These are phyloP conservation scores for Fusarium mangiferae DNA, from an alignment of 2,329 filamentous ascomycete species.

Conservation along the genomic window DNA sequence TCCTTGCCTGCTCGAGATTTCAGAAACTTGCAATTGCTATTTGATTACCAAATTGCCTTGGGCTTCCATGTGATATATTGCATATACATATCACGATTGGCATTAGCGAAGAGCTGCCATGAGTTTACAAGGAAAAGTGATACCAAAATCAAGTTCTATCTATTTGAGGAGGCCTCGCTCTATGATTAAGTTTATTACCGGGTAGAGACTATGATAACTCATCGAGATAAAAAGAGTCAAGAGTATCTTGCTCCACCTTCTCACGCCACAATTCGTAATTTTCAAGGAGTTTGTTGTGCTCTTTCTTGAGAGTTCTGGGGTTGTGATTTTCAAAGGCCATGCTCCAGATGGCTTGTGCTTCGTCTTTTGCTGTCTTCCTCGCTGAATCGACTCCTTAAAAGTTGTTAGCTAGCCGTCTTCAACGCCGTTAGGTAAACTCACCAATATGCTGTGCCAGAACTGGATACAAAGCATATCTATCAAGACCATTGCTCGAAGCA, in stretches of 20 bases:
- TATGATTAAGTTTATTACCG: not conserved
- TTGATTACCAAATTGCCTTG: too few relatives aligned
- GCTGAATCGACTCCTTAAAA: constrained; percentile 10
- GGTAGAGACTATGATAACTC: not conserved
- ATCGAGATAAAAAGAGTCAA: not conserved
- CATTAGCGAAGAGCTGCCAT: too few relatives aligned
- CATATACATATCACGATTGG: not conserved
- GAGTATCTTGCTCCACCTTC: not conserved
- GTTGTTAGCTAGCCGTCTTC: fast-evolving
- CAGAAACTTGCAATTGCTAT: not conserved
- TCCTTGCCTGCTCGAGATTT: not conserved
- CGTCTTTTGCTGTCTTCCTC: constrained; percentile 3
- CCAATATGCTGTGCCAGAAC: constrained; percentile 23
- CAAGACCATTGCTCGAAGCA: not conserved
- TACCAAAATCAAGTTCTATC: not conserved
- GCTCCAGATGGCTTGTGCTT: constrained; percentile 22
- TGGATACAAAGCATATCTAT: constrained; percentile 21
- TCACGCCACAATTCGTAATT: not conserved
- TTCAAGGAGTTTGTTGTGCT: not conserved
- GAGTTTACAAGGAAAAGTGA: not conserved
- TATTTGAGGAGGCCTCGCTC: not conserved
- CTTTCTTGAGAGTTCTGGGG: not conserved
- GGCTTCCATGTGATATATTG: not conserved
- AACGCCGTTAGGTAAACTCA: not conserved
- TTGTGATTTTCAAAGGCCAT: constrained; percentile 19